Conservation (phyloP, 495 filamentous ascomycete genomes). For the Penicillium cataractarum region DNA sequence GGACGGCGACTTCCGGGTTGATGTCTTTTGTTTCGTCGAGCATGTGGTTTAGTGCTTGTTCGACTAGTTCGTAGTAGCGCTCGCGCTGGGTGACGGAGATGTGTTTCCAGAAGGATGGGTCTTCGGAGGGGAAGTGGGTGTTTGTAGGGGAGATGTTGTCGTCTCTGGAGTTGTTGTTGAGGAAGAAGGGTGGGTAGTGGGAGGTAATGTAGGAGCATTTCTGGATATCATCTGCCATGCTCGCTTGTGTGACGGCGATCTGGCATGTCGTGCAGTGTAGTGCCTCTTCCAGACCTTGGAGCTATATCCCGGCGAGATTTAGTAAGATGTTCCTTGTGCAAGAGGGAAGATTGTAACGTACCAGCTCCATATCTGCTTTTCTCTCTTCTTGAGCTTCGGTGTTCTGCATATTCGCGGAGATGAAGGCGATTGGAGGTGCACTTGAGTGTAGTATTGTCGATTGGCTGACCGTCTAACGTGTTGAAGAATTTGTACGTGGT, state of each 20-base stretch:
- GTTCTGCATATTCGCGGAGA: neutral
- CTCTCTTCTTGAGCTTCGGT: constrained; percentile 5
- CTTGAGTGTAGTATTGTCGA: neutral
- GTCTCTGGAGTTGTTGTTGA: constrained; percentile 18
- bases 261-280: constrained; percentile 35
- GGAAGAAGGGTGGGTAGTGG: constrained; percentile 33
- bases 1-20: constrained; percentile 14
- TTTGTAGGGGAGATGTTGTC: constrained; percentile 24
- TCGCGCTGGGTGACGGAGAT: constrained; percentile 27
- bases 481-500: neutral
- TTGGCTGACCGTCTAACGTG: neutral
- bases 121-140: neutral
- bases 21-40: constrained; percentile 5
- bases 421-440: neutral
- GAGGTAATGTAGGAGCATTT: constrained; percentile 23
- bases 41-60: constrained; percentile 11
- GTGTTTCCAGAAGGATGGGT: constrained; percentile 23
- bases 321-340: neutral
- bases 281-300: constrained; percentile 35
- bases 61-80: constrained; percentile 25
- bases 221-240: constrained; percentile 30
- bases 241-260: constrained; percentile 21
- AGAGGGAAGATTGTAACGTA: neutral
- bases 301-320: neutral
- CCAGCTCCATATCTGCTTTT: constrained; percentile 10